These are phyloP conservation scores for Moesziomyces sp. DNA, from an alignment of 1,284 basidiomycete genomes.

Conservation along the genomic window DNA sequence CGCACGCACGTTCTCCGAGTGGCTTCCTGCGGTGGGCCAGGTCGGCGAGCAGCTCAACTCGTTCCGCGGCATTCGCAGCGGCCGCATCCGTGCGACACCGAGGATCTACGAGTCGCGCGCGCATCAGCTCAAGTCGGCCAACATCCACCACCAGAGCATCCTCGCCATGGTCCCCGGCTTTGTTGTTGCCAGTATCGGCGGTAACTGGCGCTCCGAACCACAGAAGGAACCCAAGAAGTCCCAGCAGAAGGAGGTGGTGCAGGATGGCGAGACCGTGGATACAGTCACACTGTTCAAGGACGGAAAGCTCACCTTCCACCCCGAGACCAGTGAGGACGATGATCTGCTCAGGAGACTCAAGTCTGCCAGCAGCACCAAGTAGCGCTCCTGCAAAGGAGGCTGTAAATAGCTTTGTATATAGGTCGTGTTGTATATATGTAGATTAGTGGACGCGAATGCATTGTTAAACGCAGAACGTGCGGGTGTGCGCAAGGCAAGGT, in stretches of 20 bases:
- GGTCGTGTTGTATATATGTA: background rate
- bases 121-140: conserved; percentile 61
- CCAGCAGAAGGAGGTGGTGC: background rate
- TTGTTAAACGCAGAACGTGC: no score
- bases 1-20: conserved; percentile 72
- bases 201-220: conserved; percentile 72
- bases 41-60: conserved; percentile 55
- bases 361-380: conserved; percentile 6
- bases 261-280: conserved; percentile 29
- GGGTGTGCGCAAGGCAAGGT: no score
- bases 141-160: conserved; percentile 76
- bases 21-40: conserved; percentile 78
- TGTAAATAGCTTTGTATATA: conserved; percentile 24
- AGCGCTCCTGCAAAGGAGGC: background rate
- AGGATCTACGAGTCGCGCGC: conserved; percentile 63
- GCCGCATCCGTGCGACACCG: conserved; percentile 76
- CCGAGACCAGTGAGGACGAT: conserved; percentile 75
- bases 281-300: conserved; percentile 55
- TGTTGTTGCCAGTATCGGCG: conserved; percentile 59
- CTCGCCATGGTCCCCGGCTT: conserved; percentile 71
- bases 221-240: conserved; percentile 3
- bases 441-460: background rate
- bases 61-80: conserved; percentile 71
- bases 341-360: conserved; percentile 28
- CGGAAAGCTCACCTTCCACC: conserved; percentile 85